A percentile compares a stretch with the other conserved stretches of the same genome.
phyloP scores from a whole-genome alignment of 495 filamentous ascomycete species.

The Poronia punctata region DNA sequence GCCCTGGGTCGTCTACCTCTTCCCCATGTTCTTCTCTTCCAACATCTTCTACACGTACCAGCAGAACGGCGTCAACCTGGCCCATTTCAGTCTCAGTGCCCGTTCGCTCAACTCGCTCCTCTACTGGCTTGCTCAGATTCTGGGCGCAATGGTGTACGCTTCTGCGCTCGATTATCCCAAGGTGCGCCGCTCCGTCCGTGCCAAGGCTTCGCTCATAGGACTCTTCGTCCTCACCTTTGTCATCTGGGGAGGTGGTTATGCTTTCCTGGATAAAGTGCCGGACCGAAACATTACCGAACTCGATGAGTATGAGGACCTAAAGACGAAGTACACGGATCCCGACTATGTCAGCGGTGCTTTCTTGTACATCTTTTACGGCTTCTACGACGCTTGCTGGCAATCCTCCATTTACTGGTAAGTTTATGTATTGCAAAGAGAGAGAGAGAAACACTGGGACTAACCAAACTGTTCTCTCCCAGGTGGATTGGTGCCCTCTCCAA shows the following conservation, averaged over 20 bases:
- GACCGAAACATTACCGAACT: constrained; percentile 20
- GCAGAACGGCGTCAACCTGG: constrained; percentile 55
- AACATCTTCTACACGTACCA: constrained; percentile 79
- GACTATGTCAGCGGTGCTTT: constrained; percentile 80
- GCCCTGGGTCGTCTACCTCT: constrained; percentile 75
- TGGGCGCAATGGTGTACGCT: constrained; percentile 74
- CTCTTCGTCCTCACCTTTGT: constrained; percentile 70
- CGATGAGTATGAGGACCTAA: constrained; percentile 20
- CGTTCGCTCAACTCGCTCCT: constrained; percentile 75
- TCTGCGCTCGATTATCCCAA: constrained; percentile 60
- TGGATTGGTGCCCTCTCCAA: constrained; percentile 85
- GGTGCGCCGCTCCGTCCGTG: constrained; percentile 63
- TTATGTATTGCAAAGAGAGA: too few species aligned
- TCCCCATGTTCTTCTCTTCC: constrained; percentile 79
- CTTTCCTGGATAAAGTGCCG: constrained; percentile 58
- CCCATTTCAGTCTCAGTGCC: constrained; percentile 76
- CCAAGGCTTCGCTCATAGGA: constrained; percentile 58
- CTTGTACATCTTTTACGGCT: constrained; percentile 88
- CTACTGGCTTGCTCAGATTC: constrained; percentile 85
- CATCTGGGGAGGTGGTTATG: constrained; percentile 86
- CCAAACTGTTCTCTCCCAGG: constrained; percentile 8
- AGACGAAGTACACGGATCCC: constrained; percentile 56
- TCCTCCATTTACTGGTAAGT: constrained; percentile 81
- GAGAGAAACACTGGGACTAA: too few species aligned
- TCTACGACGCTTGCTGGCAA: constrained; percentile 82